A percentile compares a stretch with the other conserved stretches of the same genome.
Evolutionary conservation across 2,329 filamentous ascomycete species (phyloP).

Genomic region (Penicillium psychrosexuale): DNA sequence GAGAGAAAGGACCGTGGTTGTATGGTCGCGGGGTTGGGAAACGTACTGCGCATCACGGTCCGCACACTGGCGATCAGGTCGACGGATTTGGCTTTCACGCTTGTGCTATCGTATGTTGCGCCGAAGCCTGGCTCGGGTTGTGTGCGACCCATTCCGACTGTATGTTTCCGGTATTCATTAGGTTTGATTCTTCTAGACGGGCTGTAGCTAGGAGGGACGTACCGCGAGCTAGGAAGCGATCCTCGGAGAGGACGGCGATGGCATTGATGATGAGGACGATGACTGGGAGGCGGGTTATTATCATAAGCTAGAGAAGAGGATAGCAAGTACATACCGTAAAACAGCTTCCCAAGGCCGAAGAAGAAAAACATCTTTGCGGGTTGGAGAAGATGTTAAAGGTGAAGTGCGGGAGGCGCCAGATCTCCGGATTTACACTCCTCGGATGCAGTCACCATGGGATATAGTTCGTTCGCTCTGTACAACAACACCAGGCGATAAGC

Average conservation of each 20-base stretch:
- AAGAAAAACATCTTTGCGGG: conserved; percentile 63
- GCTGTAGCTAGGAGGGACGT: conserved; percentile 28
- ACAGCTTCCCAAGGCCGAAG: conserved; percentile 65
- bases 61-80: conserved; percentile 87
- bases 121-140: conserved; percentile 73
- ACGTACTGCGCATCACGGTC: conserved; percentile 88
- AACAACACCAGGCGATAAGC: neutral
- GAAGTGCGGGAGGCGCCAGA: conserved; percentile 31
- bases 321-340: conserved; percentile 59
- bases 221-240: conserved; percentile 84
- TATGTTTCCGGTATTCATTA: conserved; percentile 6
- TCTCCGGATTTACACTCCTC: conserved; percentile 25
- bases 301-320: neutral
- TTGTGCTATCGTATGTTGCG: conserved; percentile 65
- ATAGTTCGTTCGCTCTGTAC: conserved; percentile 17
- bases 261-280: conserved; percentile 87
- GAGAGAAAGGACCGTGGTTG: neutral
- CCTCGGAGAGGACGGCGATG: conserved; percentile 89
- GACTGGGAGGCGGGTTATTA: conserved; percentile 49
- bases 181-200: neutral
- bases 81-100: conserved; percentile 81
- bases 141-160: conserved; percentile 74
- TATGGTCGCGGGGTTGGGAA: neutral
- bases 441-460: conserved; percentile 23
- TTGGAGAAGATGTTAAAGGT: conserved; percentile 18